Base-by-base conservation (phyloP, 2,329 filamentous ascomycete genomes). In the Ascochyta viciae-villosae region DNA sequence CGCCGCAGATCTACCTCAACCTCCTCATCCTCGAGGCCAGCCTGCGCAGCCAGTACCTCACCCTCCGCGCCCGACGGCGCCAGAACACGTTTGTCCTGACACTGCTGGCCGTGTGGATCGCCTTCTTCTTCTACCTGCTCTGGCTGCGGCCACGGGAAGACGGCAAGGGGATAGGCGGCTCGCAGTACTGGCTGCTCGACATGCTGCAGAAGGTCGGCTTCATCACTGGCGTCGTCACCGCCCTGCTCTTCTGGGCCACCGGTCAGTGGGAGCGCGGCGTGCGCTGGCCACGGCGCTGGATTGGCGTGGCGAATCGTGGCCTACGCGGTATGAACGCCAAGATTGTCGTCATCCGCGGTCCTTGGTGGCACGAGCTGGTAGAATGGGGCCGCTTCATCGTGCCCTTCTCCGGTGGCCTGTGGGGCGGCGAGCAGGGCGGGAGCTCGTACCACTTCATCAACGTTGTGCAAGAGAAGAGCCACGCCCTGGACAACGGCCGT, bases 61-160 rank as follows among this genome's bases (percentile, higher is more conserved):
- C 92, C 60, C 84, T 98, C 40, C 90, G 94, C 56, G 90, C 92
- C 42, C 89, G 95, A 38, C 86, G 92, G 43, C 89, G 95, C 15
- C 91, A 97, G 68, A 94, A 99, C 76, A 93, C 92, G 2, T 96
- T 98, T 78, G 96, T 98, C 71, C 81, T 98, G 22, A 83, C 89
- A 16, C 82, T 96, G 10, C 84, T 99, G 26, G 85, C 85, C 4
- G 72, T 89, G 26, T 99, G 95, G 95, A 88, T 92, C 42, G 78
- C 85, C 59, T 89, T 89, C 68, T 98, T 97, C 78, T 87, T 87
- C 62, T 97, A 97, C 77, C 89, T 91, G 10, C 85, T 98, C 44
- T 98, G 96, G 81, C 85, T 98, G 63, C 90, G 92, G n/a, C 93
- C 93, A n/a, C 87, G 94, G 63, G 94, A 97, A 76, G 94, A 98